Conservation (phyloP, 1,284 basidiomycete genomes). For the Schizopora paradoxa region DNA sequence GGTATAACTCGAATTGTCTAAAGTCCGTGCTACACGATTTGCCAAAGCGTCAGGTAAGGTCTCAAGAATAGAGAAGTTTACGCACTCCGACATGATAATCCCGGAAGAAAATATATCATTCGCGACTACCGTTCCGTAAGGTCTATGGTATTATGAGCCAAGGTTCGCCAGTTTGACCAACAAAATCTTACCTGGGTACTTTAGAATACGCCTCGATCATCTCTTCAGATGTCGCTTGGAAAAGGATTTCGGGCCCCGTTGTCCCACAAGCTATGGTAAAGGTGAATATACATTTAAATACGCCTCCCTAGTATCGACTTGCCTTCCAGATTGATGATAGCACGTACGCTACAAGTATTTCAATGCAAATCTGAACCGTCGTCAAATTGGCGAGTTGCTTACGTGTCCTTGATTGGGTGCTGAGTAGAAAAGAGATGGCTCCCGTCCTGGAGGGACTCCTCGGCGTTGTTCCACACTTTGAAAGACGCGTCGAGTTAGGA, state of each 20-base stretch:
- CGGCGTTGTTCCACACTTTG: slow-evolving; percentile 91
- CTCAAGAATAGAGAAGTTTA: slow-evolving; percentile 20
- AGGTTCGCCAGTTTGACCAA: no score
- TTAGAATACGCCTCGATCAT: slow-evolving; percentile 91
- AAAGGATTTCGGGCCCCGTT: slow-evolving; percentile 84
- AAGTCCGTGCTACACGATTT: slow-evolving; percentile 84
- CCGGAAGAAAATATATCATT: slow-evolving; percentile 95
- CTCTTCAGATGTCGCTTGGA: slow-evolving; percentile 92
- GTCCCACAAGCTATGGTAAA: slow-evolving; percentile 70
- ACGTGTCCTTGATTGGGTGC: slow-evolving; percentile 71
- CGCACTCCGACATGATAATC: slow-evolving; percentile 84
- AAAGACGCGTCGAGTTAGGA: background rate
- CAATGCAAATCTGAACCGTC: no score
- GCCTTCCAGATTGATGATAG: slow-evolving; percentile 91
- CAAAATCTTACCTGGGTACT: slow-evolving; percentile 78
- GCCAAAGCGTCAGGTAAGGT: slow-evolving; percentile 3
- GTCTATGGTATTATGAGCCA: slow-evolving; percentile 41
- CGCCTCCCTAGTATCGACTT: slow-evolving; percentile 6
- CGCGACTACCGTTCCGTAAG: slow-evolving; percentile 87
- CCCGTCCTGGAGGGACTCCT: slow-evolving; percentile 92
- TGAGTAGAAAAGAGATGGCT: slow-evolving; percentile 91
- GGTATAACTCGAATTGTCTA: slow-evolving; percentile 89
- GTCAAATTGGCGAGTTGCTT: slow-evolving; percentile 25
- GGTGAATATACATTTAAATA: slow-evolving; percentile 6
- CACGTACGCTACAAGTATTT: slow-evolving; percentile 57